phyloP scores from a whole-genome alignment of 495 filamentous ascomycete genomes.

The Ramalina intermedia region DNA sequence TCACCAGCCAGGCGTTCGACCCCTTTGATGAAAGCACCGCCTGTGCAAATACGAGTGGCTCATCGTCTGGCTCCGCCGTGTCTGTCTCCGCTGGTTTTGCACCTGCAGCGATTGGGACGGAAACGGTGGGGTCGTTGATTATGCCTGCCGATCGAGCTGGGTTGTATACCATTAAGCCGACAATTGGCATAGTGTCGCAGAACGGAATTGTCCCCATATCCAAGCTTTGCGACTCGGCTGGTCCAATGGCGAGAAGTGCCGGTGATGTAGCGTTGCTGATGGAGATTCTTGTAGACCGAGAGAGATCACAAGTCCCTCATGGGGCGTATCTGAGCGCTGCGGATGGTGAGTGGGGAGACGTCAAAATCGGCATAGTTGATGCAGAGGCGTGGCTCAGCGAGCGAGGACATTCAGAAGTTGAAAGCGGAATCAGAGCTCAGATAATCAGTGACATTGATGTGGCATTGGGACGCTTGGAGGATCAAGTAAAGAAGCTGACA shows the following conservation, averaged over 20 bases:
- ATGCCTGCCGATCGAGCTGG: conserved; percentile 24
- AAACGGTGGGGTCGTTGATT: conserved; percentile 32
- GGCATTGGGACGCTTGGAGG: no score
- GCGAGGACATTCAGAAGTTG: no score
- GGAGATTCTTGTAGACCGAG: conserved; percentile 13
- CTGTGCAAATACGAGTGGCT: conserved; percentile 27
- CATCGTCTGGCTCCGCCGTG: conserved; percentile 34
- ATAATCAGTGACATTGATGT: no score
- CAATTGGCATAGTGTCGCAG: conserved; percentile 17
- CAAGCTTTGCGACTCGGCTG: conserved; percentile 18
- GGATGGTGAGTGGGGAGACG: conserved; percentile 1
- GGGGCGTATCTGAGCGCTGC: conserved; percentile 9
- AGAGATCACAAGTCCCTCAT: not conserved
- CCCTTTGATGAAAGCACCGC: conserved; percentile 17
- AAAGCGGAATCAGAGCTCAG: no score
- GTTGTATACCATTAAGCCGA: conserved; percentile 28
- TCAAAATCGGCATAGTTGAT: conserved; percentile 4
- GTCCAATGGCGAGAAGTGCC: conserved; percentile 22
- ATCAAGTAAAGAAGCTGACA: no score
- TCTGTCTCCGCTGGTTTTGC: conserved; percentile 28
- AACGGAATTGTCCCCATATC: conserved; percentile 22
- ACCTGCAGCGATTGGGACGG: conserved; percentile 29
- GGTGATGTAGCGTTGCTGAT: conserved; percentile 19
- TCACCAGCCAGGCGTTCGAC: conserved; percentile 19
- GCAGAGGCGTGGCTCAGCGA: conserved; percentile 1